Evolutionary conservation across 2,329 filamentous ascomycete genomes (phyloP).

Genomic region (Cladophialophora exuberans): DNA sequence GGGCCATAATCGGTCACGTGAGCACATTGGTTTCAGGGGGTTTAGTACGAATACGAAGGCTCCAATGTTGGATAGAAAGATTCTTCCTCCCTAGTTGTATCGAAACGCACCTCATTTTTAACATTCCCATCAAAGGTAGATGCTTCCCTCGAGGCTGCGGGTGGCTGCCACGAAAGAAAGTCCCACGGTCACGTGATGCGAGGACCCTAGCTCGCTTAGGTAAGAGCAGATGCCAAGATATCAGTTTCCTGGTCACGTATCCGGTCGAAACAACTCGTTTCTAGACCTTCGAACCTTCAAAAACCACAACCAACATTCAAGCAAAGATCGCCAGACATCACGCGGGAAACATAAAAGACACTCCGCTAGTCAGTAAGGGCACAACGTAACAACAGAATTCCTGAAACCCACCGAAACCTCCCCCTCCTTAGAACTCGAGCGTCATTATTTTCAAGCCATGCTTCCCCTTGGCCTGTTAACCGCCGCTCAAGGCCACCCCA

Average conservation of each 20-base stretch:
- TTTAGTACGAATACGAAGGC: too few relatives aligned
- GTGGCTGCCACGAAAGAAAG: slow-evolving; percentile 28
- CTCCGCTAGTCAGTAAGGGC: background rate
- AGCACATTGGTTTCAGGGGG: too few relatives aligned
- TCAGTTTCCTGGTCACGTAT: background rate
- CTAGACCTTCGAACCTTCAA: background rate
- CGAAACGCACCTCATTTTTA: too few relatives aligned
- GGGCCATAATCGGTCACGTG: too few relatives aligned
- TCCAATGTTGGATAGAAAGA: too few relatives aligned
- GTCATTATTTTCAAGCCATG: slow-evolving; percentile 40
- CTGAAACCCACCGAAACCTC: background rate
- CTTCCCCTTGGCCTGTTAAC: slow-evolving; percentile 79
- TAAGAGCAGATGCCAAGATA: background rate
- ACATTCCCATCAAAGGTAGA: too few relatives aligned
- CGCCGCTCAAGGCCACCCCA: slow-evolving; percentile 94
- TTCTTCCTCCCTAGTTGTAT: too few relatives aligned
- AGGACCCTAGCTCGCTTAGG: background rate
- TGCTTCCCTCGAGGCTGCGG: too few relatives aligned
- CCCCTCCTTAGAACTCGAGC: background rate
- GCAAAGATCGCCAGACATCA: background rate
- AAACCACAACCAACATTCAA: background rate
- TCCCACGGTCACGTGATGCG: slow-evolving; percentile 3
- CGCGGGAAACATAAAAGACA: background rate
- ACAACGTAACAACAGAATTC: background rate
- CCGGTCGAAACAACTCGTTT: too few relatives aligned